Conservation (phyloP, 495 filamentous ascomycete species). For the Jackrogersella multiformis region DNA sequence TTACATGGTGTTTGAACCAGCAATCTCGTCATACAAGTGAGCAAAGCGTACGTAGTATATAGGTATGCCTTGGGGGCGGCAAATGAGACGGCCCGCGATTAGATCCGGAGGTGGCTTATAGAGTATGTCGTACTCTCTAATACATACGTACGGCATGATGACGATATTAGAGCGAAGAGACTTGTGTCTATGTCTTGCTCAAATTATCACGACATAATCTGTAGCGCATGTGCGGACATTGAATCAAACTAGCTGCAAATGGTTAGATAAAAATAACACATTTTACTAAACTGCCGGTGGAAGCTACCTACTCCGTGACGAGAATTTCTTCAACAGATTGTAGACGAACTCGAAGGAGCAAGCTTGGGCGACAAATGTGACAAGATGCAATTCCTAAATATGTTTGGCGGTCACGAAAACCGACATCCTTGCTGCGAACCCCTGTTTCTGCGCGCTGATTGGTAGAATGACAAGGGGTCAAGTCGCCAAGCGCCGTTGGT, state of each 20-base stretch:
- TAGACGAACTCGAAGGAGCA: background rate
- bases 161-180: background rate
- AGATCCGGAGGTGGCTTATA: conserved; percentile 7
- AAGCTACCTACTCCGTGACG: conserved; percentile 27
- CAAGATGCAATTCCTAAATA: conserved; percentile 24
- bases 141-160: background rate
- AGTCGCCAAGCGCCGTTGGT: conserved; percentile 33
- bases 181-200: background rate
- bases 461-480: conserved; percentile 31
- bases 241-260: conserved; percentile 6
- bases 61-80: conserved; percentile 12
- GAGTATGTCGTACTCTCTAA: conserved; percentile 1
- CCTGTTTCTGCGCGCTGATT: conserved; percentile 39
- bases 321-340: conserved; percentile 26
- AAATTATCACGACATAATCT: background rate
- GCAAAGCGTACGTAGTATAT: background rate
- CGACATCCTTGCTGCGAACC: conserved; percentile 20
- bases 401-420: conserved; percentile 31
- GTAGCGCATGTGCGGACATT: background rate
- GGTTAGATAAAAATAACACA: background rate
- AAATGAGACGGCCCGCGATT: conserved; percentile 24
- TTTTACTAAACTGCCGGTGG: conserved; percentile 7
- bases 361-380: conserved; percentile 43
- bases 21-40: conserved; percentile 9
- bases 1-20: conserved; percentile 15